These are phyloP conservation scores for Saccharomyces jurei DNA, from an alignment of 805 yeast species.

Conservation along the genomic window DNA sequence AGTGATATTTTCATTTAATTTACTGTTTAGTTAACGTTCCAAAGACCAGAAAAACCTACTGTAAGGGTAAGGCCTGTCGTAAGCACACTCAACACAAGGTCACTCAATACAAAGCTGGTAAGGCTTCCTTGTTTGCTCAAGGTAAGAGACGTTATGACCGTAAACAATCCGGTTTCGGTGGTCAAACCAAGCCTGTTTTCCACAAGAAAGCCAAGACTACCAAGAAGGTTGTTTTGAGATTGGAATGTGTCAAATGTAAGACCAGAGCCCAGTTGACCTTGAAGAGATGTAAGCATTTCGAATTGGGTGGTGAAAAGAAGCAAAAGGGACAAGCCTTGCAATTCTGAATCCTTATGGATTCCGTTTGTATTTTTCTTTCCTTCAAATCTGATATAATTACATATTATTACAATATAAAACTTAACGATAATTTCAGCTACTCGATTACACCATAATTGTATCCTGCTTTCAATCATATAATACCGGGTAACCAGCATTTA, in stretches of 20 bases:
- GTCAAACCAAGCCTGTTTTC: conserved; percentile 99
- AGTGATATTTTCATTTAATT: background rate
- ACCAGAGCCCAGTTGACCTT: conserved; percentile 95
- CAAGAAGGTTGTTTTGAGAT: conserved; percentile 98
- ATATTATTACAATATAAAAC: background rate
- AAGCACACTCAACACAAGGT: conserved; percentile 99
- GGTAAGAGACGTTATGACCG: conserved; percentile 99
- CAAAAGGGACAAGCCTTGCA: conserved; percentile 99
- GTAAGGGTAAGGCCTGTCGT: conserved; percentile 98
- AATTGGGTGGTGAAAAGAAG: conserved; percentile 99
- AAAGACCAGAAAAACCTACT: conserved; percentile 99
- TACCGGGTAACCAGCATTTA: background rate
- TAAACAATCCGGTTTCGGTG: conserved; percentile 99
- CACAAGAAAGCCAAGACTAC: conserved; percentile 99
- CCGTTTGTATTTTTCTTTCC: background rate
- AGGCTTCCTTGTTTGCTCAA: conserved; percentile 98
- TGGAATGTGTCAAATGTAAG: conserved; percentile 98
- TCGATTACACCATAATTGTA: background rate
- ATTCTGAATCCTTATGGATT: conserved; percentile 51
- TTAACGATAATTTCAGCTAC: background rate
- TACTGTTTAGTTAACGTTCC: conserved; percentile 87
- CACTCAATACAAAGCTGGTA: conserved; percentile 99
- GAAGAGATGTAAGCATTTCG: conserved; percentile 99
- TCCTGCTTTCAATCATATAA: background rate
- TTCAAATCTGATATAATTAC: background rate